Conservation (phyloP, 2,329 filamentous ascomycete genomes). For the Bipolaris victoriae region DNA sequence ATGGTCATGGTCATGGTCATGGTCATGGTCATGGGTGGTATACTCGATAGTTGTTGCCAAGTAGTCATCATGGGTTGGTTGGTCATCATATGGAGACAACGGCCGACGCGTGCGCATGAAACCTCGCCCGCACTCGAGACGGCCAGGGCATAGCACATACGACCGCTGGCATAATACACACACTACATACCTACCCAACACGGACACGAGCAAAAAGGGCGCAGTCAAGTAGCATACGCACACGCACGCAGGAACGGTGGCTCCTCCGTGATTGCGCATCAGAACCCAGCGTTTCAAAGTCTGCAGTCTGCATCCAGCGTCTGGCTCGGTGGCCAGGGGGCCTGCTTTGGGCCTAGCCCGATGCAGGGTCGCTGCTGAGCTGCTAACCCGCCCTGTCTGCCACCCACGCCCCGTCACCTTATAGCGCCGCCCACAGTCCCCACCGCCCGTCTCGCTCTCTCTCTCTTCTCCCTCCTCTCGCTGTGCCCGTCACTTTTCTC, state of each 20-base stretch:
- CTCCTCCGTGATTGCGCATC: slow-evolving; percentile 26
- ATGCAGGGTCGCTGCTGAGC: slow-evolving; percentile 18
- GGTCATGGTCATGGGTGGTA: no score
- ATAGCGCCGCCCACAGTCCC: slow-evolving; percentile 26
- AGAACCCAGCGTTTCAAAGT: slow-evolving; percentile 31
- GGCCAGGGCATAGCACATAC: background rate
- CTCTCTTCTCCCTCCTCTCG: background rate
- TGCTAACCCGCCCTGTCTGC: slow-evolving; percentile 12
- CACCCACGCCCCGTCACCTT: slow-evolving; percentile 27
- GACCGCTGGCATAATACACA: no score
- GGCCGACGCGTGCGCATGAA: slow-evolving; percentile 2
- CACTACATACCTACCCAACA: no score
- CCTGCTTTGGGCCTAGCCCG: slow-evolving; percentile 14
- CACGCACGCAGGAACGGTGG: slow-evolving; percentile 25
- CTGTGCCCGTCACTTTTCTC: slow-evolving; percentile 45
- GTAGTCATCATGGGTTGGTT: no score
- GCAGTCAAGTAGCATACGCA: no score
- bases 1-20: no score
- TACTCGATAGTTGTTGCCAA: no score
- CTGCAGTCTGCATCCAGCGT: slow-evolving; percentile 16
- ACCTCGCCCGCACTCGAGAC: background rate
- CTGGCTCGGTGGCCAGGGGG: slow-evolving; percentile 14
- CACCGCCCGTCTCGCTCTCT: slow-evolving; percentile 62
- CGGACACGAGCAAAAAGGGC: no score
- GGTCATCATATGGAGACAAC: no score